Base-by-base conservation (phyloP, 192 early-diverging fungal species). In the Coemansia sp. region DNA sequence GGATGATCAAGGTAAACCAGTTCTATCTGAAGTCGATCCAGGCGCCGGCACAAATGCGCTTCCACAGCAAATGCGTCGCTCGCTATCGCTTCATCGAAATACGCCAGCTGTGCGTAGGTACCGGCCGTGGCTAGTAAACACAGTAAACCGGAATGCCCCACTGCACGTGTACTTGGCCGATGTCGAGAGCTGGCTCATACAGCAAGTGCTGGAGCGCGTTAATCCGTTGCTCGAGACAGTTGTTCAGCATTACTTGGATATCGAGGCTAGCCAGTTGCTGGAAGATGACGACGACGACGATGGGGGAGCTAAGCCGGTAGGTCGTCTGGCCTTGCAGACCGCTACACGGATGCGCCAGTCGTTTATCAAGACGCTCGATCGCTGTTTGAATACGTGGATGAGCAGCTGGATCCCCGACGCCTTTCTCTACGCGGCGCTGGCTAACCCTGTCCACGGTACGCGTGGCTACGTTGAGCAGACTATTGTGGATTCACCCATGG, bases 141-240 rank as follows among this genome's bases (percentile, higher is more conserved):
- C 65, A 11, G 73, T 81, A 6, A 81, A 73, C 63, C 65, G 79
- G 29, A 76, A 64, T 39, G 65, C 79, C 12, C 73, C 79, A 22
- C 45, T 81, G 10, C 79, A 81, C n/a, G 79, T 81, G 65, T 77
- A 77, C 61, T 49, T 83, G 24, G 75, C 80, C 1, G 74, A 77
- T 5, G 67, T 70, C 4, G 80, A 83, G 65, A 77, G 71, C 71
- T 83, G 80, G 80, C 65, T 83, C 49, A 83, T 83, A 11, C 74
- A 83, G 61, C 80, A 83, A 68, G 42, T 83, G 0, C 60, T 83
- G 1, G 74, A 76, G 49, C 70, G 74, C 17, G 61, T 77, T 42
- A 82, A 77, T 31, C 80, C 80, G n/a, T 29, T 82, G 60, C 58
- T 82, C 7, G 80, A 82, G 32, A 35, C 62, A 0, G 80, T 82